Base-by-base conservation (phyloP, 2,329 filamentous ascomycete genomes). In the Aspergillus eucalypticola region DNA sequence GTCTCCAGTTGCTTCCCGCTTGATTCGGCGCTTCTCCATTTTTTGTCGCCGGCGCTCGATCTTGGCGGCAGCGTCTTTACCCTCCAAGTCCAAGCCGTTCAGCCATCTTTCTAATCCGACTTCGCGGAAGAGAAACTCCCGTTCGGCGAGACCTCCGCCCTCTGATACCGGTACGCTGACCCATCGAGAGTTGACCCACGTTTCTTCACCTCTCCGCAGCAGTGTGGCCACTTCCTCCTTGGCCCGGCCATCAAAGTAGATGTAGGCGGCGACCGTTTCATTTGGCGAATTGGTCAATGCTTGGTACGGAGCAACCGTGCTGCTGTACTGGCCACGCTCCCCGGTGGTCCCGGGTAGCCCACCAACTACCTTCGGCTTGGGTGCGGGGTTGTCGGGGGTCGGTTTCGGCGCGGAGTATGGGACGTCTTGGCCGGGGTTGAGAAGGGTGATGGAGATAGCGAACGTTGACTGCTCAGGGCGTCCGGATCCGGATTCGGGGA, bases 151-250 rank as follows among this genome's bases (percentile, higher is more conserved):
- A 44, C 95, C 95, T 53, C 95, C 95, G 32, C 94, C 94, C 77
- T 98, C 94, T 23, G 89, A 87, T 27, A 93, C 89, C 2, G 94
- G 92, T 6, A 99, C 88, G 73, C 96, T 94, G 53, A 99, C 95
- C 95, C 95, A 99, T 69, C 95, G 85, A 58, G 92, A 97, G 73
- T 98, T 99, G 23, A 99, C 96, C 95, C 95, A 99, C 2, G 95
- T 99, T 79, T 99, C 95, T 74, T 98, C 95, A 23, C 95, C 94
- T 11, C 93, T 90, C 58, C 95, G 85, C 55, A 99, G 82, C 59
- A 99, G 81, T 11, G 95, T 99, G 55, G 95, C 95, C 3, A 99
- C 96, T 79, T 99, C 95, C 75, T 99, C 95, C 76, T 99, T 99
- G 62, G 86, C 86, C 64, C 95, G 85, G 17, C 95, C 95, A 76